Evolutionary conservation across 495 filamentous ascomycete species (phyloP).

Genomic region (Trypethelium eluteriae): DNA sequence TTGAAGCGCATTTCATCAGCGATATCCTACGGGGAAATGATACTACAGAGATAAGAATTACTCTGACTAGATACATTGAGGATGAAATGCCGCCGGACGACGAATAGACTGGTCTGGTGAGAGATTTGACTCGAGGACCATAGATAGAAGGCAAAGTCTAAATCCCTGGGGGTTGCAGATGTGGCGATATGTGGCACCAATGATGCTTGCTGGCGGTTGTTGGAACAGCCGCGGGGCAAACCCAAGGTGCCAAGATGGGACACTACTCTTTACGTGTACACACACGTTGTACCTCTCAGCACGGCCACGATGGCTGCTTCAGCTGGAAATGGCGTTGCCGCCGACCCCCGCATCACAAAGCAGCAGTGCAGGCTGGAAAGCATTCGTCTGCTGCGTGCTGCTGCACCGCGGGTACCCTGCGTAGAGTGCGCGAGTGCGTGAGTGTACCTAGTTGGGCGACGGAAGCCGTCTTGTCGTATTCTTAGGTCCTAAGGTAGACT

Average conservation of each 20-base stretch:
- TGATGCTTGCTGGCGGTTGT: background rate
- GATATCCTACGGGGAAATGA: constrained; percentile 91
- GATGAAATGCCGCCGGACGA: constrained; percentile 96
- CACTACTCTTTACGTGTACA: too few relatives aligned
- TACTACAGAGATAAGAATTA: constrained; percentile 93
- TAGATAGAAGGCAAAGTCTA: background rate
- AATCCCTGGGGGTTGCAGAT: background rate
- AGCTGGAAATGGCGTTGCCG: background rate
- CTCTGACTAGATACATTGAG: constrained; percentile 88
- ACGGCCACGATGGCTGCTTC: constrained; percentile 4
- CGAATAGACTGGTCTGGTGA: constrained; percentile 45
- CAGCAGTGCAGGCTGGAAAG: background rate
- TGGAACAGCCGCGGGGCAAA: background rate
- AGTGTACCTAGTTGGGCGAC: too few relatives aligned
- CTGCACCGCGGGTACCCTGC: too few relatives aligned
- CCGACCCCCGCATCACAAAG: background rate
- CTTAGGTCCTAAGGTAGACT: too few relatives aligned
- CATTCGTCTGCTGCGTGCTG: too few relatives aligned
- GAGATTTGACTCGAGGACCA: background rate
- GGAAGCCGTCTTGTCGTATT: too few relatives aligned
- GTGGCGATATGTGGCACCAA: background rate
- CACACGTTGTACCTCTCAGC: background rate
- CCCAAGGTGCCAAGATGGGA: too few relatives aligned
- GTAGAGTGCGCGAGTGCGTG: too few relatives aligned
- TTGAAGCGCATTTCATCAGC: constrained; percentile 94